Evolutionary conservation across 345 rosid genomes (phyloP), one percentile per base, ranked within the genome.

Genomic region (Balakata baccata): DNA sequence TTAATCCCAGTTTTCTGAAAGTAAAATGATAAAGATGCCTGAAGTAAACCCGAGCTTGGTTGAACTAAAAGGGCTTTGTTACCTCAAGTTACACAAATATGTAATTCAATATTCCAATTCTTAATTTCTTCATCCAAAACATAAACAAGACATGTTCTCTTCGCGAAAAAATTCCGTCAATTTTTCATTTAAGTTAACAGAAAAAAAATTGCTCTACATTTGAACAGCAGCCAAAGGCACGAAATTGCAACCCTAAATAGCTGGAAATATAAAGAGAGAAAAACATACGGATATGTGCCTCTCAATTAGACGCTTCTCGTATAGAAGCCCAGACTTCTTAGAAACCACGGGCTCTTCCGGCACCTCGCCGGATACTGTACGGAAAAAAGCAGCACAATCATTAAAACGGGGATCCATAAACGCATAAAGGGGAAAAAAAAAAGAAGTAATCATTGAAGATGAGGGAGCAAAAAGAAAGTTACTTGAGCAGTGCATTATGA

Each of bases 331-430:
- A 45, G 97, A 90, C 65, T 82, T 90, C 76, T 64, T 86, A 2
- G 96, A 87, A 34, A 92, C 90, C 14, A 92, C 98, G 13, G 99
- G 97, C 70, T 88, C 96, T 79, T 84, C 94, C 80, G 98, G 98
- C 77, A 95, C 90, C 82, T 89, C 94, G 79, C 98, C 94, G 75
- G 98, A 95, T 59, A 95, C 99, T 95, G 80, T 45, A 83, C n/a
- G 0, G 20, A 46, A 43, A 2, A 43, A 52, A 14, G 37, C 63
- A 16, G 64, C 3, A 45, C 65, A 63, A 59, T n/a, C 18, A 43
- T 29, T 1, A 62, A 66, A 64, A 20, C 17, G 17, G 17, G 81
- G 73, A 68, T 79, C 51, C 45, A 11, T 6, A 43, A 72, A 75
- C 51, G 14, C 46, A 61, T 1, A 6, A 23, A 11, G 3, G n/a